Evolutionary conservation across 192 early-diverging fungal genomes (phyloP).

Genomic region (Coemansia nantahalensis): DNA sequence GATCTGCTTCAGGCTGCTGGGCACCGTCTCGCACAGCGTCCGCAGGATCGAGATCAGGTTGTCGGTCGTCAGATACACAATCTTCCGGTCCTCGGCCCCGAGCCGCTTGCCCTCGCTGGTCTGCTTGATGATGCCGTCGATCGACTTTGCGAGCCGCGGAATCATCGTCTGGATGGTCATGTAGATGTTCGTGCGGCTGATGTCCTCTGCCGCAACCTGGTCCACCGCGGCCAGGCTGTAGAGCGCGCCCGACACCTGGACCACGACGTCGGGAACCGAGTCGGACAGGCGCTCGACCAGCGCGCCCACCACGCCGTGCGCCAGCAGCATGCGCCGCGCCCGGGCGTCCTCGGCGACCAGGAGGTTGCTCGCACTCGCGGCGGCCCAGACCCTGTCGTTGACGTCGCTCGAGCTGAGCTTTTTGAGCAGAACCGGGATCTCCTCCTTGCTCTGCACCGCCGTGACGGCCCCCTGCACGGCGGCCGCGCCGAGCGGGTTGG

Average conservation of each 20-base stretch:
- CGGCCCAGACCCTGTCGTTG: conserved; percentile 85
- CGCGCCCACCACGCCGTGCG: conserved; percentile 61
- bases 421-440: conserved; percentile 37
- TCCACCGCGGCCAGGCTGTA: conserved; percentile 47
- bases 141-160: conserved; percentile 43
- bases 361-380: conserved; percentile 81
- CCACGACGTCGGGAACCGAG: conserved; percentile 65
- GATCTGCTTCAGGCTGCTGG: conserved; percentile 62
- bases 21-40: conserved; percentile 65
- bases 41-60: conserved; percentile 47
- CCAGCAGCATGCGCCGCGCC: conserved; percentile 68
- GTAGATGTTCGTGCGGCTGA: conserved; percentile 40
- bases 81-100: conserved; percentile 36
- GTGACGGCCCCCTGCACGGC: conserved; percentile 22
- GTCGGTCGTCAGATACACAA: conserved; percentile 52
- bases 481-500: conserved; percentile 31
- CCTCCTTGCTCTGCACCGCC: conserved; percentile 29
- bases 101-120: conserved; percentile 24
- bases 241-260: conserved; percentile 72
- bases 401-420: conserved; percentile 65
- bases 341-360: conserved; percentile 36
- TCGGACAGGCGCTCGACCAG: conserved; percentile 76
- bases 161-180: conserved; percentile 33
- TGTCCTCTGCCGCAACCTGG: conserved; percentile 45
- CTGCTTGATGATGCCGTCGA: conserved; percentile 45